Percentiles rank a stretch among this genome's conserved stretches.
Conservation (phyloP, 345 rosid genomes). For the Hirschfeldia incana region DNA sequence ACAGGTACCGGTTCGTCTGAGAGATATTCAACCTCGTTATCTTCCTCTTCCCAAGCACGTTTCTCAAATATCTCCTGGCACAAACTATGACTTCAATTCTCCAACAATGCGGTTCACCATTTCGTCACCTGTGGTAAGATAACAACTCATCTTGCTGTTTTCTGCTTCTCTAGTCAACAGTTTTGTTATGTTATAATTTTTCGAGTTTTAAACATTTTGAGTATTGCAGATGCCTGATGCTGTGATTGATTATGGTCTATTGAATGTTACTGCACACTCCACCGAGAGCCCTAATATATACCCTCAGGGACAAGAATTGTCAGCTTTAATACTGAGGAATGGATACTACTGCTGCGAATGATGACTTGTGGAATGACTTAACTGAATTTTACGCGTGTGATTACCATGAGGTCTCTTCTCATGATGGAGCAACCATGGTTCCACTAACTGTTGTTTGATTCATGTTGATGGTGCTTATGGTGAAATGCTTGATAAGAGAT, state of each 20-base stretch:
- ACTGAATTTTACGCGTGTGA: constrained; percentile 90
- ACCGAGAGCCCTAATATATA: constrained; percentile 40
- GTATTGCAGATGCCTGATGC: constrained; percentile 87
- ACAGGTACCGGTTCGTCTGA: constrained; percentile 57
- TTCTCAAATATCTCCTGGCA: constrained; percentile 74
- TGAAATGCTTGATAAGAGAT: constrained; percentile 84
- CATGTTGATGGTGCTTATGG: constrained; percentile 98
- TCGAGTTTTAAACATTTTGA: neutral
- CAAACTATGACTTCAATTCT: constrained; percentile 81
- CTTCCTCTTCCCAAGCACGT: constrained; percentile 83
- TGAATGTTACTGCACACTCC: constrained; percentile 64
- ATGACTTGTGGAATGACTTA: constrained; percentile 88
- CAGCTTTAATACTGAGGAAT: constrained; percentile 43
- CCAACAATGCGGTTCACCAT: constrained; percentile 80
- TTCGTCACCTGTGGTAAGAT: constrained; percentile 88
- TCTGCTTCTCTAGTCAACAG: neutral
- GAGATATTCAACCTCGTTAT: constrained; percentile 65
- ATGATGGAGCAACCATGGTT: constrained; percentile 71
- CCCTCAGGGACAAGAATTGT: constrained; percentile 40
- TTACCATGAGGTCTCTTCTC: constrained; percentile 59
- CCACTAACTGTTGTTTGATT: constrained; percentile 80
- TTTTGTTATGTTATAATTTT: constrained; percentile 3
- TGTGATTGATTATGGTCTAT: constrained; percentile 83
- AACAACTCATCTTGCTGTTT: constrained; percentile 9
- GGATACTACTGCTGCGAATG: constrained; percentile 48